Evolutionary conservation across 1,284 basidiomycete genomes (phyloP), one percentile per base, ranked within the genome.

Genomic region (Boletus mariae): DNA sequence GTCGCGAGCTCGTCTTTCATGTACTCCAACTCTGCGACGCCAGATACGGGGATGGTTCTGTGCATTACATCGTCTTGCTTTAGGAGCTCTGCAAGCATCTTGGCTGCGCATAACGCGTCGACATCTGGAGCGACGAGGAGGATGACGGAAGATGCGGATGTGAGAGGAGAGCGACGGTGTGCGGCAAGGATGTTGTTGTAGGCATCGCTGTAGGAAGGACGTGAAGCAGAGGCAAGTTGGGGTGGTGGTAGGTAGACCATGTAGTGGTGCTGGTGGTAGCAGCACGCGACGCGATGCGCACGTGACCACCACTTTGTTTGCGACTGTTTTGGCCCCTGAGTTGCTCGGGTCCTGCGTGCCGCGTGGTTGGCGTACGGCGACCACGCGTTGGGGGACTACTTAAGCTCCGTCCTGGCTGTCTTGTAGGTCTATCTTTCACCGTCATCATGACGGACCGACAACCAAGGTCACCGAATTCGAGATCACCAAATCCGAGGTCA

Each of bases 31-130:
- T 89, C 87, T 20, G 81, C 77, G 59, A 92, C 89, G 1, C 94
- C 94, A 28, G 92, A 88, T 1, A 98, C 87, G n/a, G 96, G 96
- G 23, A 94, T 86, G 57, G 94, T 83, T 42, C 92, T 83, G 71
- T 97, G 90, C 66, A 90, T 87, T 23, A 99, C 84, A 62, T 97
- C 94, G 75, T 99, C 97, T 61, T 96, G 91, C 59, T 86, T 89
- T 71, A 99, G 85, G 20, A 99, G 76, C 35, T 87, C 85, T n/a
- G 87, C 86, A 44, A 99, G 80, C 79, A 98, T 94, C 45, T 87
- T 81, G 5, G 90, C 84, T 5, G 93, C 94, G 71, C 92, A 95
- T 6, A 97, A 74, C 13, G 92, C 90, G 72, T 97, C 94, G 45
- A 95, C 90, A 65, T 95, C 91, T 11, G 92, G 90, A 4, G 92